These are phyloP conservation scores for Mrakia blollopis DNA, from an alignment of 768 basidiomycete species.

Conservation along the genomic window DNA sequence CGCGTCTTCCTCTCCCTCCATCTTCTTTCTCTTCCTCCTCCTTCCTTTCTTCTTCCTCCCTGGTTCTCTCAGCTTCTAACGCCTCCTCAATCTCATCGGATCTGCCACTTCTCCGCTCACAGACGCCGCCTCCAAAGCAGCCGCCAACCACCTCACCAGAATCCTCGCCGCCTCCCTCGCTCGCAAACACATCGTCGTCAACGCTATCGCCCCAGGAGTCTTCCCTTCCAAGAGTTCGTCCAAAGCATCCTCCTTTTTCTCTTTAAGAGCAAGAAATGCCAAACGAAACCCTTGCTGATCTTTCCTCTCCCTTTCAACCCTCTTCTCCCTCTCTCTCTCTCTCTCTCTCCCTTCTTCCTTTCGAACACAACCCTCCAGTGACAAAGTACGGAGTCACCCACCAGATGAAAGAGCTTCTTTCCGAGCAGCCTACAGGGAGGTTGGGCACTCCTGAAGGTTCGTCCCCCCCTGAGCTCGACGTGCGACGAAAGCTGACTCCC, in stretches of 20 bases:
- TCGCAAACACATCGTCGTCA: slow-evolving; percentile 63
- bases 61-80: background rate
- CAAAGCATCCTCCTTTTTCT: too few relatives aligned
- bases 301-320: too few relatives aligned
- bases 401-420: slow-evolving; percentile 51
- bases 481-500: too few relatives aligned
- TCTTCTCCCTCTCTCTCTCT: too few relatives aligned
- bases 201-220: slow-evolving; percentile 74
- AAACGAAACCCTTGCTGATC: too few relatives aligned
- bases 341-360: too few relatives aligned
- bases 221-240: slow-evolving; percentile 59
- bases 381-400: slow-evolving; percentile 64
- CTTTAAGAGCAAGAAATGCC: too few relatives aligned
- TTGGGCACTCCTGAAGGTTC: slow-evolving; percentile 43
- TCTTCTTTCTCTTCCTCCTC: too few relatives aligned
- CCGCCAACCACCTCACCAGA: slow-evolving; percentile 75
- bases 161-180: slow-evolving; percentile 64
- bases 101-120: background rate
- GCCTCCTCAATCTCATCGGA: background rate
- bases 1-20: too few relatives aligned
- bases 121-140: slow-evolving; percentile 84
- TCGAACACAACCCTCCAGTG: too few relatives aligned
- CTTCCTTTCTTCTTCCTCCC: background rate
- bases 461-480: too few relatives aligned
- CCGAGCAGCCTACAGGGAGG: slow-evolving; percentile 52